Evolutionary conservation across 2,329 filamentous ascomycete genomes (phyloP).

Genomic region (Colletotrichum echinochloae): DNA sequence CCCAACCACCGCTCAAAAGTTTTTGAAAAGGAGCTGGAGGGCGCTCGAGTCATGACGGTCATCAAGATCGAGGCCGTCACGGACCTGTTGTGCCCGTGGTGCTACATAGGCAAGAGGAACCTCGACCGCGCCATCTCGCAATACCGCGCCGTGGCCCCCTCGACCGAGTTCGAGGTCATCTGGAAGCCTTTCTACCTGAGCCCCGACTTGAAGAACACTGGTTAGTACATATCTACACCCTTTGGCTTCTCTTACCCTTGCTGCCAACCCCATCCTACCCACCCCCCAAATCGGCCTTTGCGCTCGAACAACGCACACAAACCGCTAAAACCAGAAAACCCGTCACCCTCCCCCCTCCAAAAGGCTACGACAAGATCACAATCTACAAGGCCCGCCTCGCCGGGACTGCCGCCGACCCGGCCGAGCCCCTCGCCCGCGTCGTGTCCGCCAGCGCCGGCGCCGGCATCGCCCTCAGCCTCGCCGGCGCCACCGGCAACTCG

Average conservation of each 20-base stretch:
- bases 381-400: constrained; percentile 48
- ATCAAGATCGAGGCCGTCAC: constrained; percentile 61
- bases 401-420: constrained; percentile 39
- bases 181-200: constrained; percentile 63
- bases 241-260: not conserved
- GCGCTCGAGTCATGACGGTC: constrained; percentile 31
- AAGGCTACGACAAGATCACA: constrained; percentile 52
- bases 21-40: not conserved
- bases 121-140: constrained; percentile 59
- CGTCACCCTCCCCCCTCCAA: not conserved
- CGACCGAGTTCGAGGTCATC: constrained; percentile 58
- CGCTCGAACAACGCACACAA: not conserved
- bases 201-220: constrained; percentile 48
- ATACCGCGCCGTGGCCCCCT: constrained; percentile 55
- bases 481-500: constrained; percentile 58
- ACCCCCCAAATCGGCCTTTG: not conserved
- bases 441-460: constrained; percentile 48
- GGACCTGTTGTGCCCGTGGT: constrained; percentile 65
- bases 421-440: constrained; percentile 49
- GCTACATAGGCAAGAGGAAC: constrained; percentile 61
- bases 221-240: constrained; percentile 43
- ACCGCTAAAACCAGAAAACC: constrained; percentile 27
- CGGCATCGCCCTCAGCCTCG: constrained; percentile 53
- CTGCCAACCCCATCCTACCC: not conserved
- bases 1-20: not conserved